Evolutionary conservation across 2,329 filamentous ascomycete genomes (phyloP).

Genomic region (Fusarium palustre): DNA sequence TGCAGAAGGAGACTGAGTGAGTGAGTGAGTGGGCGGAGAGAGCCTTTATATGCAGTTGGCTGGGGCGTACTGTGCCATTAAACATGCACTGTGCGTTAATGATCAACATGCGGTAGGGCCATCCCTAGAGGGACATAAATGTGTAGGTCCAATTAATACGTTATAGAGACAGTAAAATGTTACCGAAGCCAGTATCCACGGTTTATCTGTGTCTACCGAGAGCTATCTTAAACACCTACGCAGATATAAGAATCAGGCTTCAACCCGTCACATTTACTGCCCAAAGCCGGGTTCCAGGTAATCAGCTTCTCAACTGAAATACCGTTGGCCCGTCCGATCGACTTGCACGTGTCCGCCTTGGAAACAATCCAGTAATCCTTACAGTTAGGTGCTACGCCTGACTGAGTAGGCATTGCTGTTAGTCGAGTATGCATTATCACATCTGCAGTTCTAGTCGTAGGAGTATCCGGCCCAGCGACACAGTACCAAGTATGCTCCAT

Average conservation of each 20-base stretch:
- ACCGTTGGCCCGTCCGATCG: background rate
- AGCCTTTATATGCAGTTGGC: too few species aligned
- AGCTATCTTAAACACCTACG: background rate
- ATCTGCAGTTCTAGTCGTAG: background rate
- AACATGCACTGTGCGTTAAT: too few species aligned
- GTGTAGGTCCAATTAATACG: too few species aligned
- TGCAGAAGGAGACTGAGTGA: background rate
- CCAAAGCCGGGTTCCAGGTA: background rate
- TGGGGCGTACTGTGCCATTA: background rate
- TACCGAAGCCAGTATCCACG: too few species aligned
- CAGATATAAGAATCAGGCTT: background rate
- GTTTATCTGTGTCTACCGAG: too few species aligned
- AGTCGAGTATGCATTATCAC: fast-evolving
- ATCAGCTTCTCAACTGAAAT: background rate
- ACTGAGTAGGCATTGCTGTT: background rate
- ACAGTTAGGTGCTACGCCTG: fast-evolving
- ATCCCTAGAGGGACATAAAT: too few species aligned
- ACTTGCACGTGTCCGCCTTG: background rate
- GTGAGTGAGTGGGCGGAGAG: too few species aligned
- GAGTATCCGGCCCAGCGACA: background rate
- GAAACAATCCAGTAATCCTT: background rate
- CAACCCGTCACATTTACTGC: background rate
- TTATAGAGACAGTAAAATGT: too few species aligned
- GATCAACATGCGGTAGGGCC: too few species aligned
- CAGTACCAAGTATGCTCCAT: background rate